Base-by-base conservation (phyloP, 108 stramenopile genomes). In the Cyclostephanos tholiformis region DNA sequence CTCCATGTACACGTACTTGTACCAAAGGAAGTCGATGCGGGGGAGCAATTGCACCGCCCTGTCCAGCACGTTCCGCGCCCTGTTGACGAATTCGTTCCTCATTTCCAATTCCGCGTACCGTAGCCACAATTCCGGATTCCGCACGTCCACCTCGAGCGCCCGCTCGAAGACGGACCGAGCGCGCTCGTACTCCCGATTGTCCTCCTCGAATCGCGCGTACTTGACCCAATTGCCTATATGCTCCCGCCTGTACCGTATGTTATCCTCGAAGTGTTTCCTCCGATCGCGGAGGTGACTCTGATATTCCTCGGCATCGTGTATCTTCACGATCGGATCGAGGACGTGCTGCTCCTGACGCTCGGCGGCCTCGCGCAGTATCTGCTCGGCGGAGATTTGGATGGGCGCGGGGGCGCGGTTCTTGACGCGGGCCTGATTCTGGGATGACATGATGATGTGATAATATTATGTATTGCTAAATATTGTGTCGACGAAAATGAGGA, bases 351-450 rank as follows among this genome's bases (percentile, higher is more conserved):
- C 90, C 75, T 97, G 93, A 22, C 97, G 88, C 70, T 98, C 98
- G 29, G 96, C 87, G 9, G 98, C 97, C 75, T 98, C 99, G 46
- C 97, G 90, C 32, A 99, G 63, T 38, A 99, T 91, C 87, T 99
- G 99, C 80, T 99, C 99, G 46, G 99, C 97, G 38, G 94, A 95
- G 72, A 99, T 98, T 85, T 99, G 99, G 76, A 99, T 97, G 51
- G 97, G 90, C 30, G 99, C 99, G 41, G 99, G 98, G 50, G 99
- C 99, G 36, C 99, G 92, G 82, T 99, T 99, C 90, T 99, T 98
- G 20, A 97, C 97, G 52, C 87, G 81, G 65, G 69, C 77, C 46
- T 71, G 57, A 63, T 65, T 53, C 17, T 64, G 67, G 67, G 70
- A 52, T 0, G 86, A 87, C 86, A 87, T 87, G 68, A 55, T 50